Base-by-base conservation (phyloP, 2,329 filamentous ascomycete genomes). In the Apiospora hydei region DNA sequence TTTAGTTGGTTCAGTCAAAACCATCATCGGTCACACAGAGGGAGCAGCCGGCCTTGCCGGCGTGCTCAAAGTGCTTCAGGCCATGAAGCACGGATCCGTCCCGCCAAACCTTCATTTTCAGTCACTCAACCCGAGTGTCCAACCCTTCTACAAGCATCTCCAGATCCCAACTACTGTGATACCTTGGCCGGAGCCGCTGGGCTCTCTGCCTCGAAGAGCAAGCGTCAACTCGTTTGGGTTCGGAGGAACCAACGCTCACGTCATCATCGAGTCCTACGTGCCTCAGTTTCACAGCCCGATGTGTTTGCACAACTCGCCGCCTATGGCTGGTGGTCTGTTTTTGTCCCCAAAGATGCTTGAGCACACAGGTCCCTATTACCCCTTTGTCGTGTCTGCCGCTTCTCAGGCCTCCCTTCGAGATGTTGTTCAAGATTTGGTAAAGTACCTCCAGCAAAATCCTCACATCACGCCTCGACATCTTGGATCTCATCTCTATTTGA, bases 1-100 rank as follows among this genome's bases (percentile, higher is more conserved):
- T 34, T 71, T 83, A 1, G 83, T 85, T 1, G 84, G 84, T 3
- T 85, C 83, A 0, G 75, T 84, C 71, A 85, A 85, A 78, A 85
- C 84, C 0, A 78, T 85, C 3, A 80, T 86, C 44, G 87, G 87
- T 24, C 87, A 89, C 74, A 84, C 84, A 0, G 87, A 88, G 76
- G 85, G 85, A 11, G 82, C 84, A 0, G 85, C 86, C 2, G 87
- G 87, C 0, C 76, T 88, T 21, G 86, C 86, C 0, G 84, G 85
- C 10, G 70, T 88, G 10, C 78, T 88, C 26, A 87, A 86, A 74
- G 81, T 83, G 0, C 74, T 85, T 0, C 77, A 84, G 38, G 78
- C 81, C 57, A 80, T 88, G 76, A 81, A 83, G 68, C 77, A 85
- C 46, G 78, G 77, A 10, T 73, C 73, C 0, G 75, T 87, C 1